Percentiles rank a stretch among this genome's conserved stretches.
Evolutionary conservation across 2,329 filamentous ascomycete genomes (phyloP).

Genomic region (Lachnellula arida): DNA sequence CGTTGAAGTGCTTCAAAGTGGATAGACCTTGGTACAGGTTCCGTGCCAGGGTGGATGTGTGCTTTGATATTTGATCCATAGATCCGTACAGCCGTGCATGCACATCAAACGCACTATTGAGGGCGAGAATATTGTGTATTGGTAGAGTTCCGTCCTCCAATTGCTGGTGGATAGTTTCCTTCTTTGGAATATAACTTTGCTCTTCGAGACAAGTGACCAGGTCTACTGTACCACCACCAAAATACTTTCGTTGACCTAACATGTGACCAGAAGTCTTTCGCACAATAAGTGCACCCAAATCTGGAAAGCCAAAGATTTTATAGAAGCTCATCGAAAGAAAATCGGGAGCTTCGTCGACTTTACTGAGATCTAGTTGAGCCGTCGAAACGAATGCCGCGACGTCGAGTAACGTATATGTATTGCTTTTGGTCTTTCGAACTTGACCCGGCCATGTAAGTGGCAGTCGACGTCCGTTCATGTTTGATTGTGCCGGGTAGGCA

Average conservation of each 20-base stretch:
- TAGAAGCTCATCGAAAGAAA: conserved; percentile 87
- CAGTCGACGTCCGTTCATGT: conserved; percentile 78
- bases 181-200: conserved; percentile 78
- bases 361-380: conserved; percentile 65
- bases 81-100: conserved; percentile 67
- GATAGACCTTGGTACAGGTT: conserved; percentile 55
- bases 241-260: conserved; percentile 69
- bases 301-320: conserved; percentile 97
- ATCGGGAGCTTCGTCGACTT: conserved; percentile 62
- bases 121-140: conserved; percentile 82
- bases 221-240: conserved; percentile 92
- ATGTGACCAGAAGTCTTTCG: conserved; percentile 62
- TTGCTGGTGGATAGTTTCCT: conserved; percentile 66
- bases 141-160: conserved; percentile 90
- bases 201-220: conserved; percentile 75
- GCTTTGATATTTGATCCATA: conserved; percentile 64
- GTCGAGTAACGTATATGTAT: conserved; percentile 70
- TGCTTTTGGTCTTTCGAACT: conserved; percentile 37
- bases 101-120: conserved; percentile 67
- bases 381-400: conserved; percentile 79
- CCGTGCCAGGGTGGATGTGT: conserved; percentile 62
- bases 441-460: conserved; percentile 62
- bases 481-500: conserved; percentile 87
- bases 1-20: conserved; percentile 63
- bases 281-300: conserved; percentile 81